phyloP scores from a whole-genome alignment of 306 rosid species.

The Myrica gale region DNA sequence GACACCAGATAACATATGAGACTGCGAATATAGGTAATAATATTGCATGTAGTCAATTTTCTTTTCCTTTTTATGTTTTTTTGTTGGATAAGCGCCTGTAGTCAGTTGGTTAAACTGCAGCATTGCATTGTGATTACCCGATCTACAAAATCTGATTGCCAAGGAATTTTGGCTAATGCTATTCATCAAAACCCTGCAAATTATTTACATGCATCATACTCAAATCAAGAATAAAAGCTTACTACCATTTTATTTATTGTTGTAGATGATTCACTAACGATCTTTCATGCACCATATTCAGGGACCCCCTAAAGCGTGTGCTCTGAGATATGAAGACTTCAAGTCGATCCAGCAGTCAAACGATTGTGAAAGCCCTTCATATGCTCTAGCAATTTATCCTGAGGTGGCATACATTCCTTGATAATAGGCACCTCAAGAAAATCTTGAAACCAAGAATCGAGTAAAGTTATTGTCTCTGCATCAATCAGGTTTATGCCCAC shows the following conservation, averaged over 20 bases:
- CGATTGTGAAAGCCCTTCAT: constrained; percentile 18
- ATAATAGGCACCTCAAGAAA: constrained; percentile 32
- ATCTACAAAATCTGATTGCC: not conserved
- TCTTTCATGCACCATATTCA: not conserved
- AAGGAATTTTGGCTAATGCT: not conserved
- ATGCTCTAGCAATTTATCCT: constrained; percentile 37
- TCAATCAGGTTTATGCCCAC: constrained; percentile 35
- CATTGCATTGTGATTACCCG: not conserved
- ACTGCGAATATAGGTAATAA: too few relatives aligned
- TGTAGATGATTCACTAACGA: not conserved
- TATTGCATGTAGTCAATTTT: too few relatives aligned
- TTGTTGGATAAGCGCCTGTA: not conserved
- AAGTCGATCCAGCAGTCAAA: constrained; percentile 35
- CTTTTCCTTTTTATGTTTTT: too few relatives aligned
- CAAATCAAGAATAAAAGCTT: not conserved
- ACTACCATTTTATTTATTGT: not conserved
- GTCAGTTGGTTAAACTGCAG: not conserved
- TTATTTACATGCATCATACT: not conserved
- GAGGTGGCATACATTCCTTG: constrained; percentile 40
- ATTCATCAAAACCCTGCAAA: not conserved
- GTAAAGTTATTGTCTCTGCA: constrained; percentile 38
- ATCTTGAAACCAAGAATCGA: constrained; percentile 37
- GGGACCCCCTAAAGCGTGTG: not conserved
- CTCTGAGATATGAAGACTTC: constrained; percentile 1
- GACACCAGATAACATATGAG: not conserved